These are phyloP conservation scores for Phytophthora sp. DNA, from an alignment of 352 stramenopile species.

Conservation along the genomic window DNA sequence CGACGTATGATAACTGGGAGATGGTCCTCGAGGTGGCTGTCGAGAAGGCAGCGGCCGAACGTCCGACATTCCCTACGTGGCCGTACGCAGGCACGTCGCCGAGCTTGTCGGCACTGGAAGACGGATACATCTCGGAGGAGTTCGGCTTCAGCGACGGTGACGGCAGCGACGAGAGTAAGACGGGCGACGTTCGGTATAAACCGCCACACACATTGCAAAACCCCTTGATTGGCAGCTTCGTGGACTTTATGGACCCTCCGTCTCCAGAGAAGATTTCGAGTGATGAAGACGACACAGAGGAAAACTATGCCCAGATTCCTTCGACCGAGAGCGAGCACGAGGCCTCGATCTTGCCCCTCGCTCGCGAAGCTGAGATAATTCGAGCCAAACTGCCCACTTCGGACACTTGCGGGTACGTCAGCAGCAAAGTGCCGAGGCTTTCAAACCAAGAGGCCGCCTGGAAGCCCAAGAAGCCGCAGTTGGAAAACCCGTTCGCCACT, in stretches of 20 bases:
- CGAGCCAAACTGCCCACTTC: neutral
- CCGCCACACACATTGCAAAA: neutral
- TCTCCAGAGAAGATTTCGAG: slow-evolving; percentile 21
- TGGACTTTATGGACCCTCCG: slow-evolving; percentile 29
- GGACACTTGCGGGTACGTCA: neutral
- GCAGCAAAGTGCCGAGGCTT: slow-evolving; percentile 8
- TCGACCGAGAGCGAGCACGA: slow-evolving; percentile 33
- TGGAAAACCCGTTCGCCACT: slow-evolving; percentile 20
- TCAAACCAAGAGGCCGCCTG: slow-evolving; percentile 11
- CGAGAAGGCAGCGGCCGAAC: slow-evolving; percentile 36
- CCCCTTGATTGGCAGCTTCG: slow-evolving; percentile 26
- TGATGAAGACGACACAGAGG: slow-evolving; percentile 11
- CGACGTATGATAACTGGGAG: slow-evolving; percentile 42
- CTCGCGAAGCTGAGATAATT: slow-evolving; percentile 20
- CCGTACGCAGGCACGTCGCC: slow-evolving; percentile 19
- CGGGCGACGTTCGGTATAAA: slow-evolving; percentile 7
- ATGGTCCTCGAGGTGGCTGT: slow-evolving; percentile 34
- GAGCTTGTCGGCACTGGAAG: slow-evolving; percentile 29
- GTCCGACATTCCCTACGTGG: slow-evolving; percentile 33
- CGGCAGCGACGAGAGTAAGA: slow-evolving; percentile 19
- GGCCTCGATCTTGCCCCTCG: slow-evolving; percentile 8
- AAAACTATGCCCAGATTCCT: slow-evolving; percentile 6
- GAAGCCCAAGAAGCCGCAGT: slow-evolving; percentile 13
- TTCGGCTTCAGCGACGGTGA: slow-evolving; percentile 41
- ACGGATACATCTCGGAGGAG: slow-evolving; percentile 33